Conservation (phyloP, 2,329 filamentous ascomycete genomes). For the Berkeleyomyces basicola region DNA sequence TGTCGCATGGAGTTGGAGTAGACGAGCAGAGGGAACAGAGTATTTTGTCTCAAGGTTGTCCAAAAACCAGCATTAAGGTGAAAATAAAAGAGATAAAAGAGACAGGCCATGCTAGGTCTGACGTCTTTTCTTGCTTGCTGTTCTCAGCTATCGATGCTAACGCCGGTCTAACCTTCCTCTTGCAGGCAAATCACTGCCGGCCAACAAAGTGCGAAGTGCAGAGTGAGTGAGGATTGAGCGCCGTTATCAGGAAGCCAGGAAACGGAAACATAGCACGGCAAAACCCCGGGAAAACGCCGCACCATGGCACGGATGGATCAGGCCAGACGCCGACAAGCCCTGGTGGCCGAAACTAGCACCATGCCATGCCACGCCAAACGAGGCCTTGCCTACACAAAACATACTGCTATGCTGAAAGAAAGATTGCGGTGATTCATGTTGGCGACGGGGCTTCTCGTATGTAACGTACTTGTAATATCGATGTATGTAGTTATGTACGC, state of each 20-base stretch:
- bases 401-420: too few species aligned
- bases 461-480: too few species aligned
- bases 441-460: too few species aligned
- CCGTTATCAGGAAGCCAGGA: background rate
- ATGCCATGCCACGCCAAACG: too few species aligned
- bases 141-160: background rate
- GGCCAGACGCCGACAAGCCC: too few species aligned
- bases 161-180: background rate
- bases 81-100: background rate
- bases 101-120: background rate
- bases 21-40: background rate
- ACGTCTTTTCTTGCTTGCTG: background rate
- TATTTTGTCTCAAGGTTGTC: background rate
- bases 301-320: too few species aligned
- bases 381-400: too few species aligned
- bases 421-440: too few species aligned
- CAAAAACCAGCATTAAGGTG: background rate
- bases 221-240: background rate
- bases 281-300: background rate
- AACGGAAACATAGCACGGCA: background rate
- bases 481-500: too few species aligned
- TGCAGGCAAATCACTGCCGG: background rate
- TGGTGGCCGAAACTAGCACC: too few species aligned
- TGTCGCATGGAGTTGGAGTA: background rate
- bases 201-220: background rate